A percentile compares a stretch with the other conserved stretches of the same genome.
Conservation (phyloP, 306 rosid genomes). For the Alnus glutinosa region DNA sequence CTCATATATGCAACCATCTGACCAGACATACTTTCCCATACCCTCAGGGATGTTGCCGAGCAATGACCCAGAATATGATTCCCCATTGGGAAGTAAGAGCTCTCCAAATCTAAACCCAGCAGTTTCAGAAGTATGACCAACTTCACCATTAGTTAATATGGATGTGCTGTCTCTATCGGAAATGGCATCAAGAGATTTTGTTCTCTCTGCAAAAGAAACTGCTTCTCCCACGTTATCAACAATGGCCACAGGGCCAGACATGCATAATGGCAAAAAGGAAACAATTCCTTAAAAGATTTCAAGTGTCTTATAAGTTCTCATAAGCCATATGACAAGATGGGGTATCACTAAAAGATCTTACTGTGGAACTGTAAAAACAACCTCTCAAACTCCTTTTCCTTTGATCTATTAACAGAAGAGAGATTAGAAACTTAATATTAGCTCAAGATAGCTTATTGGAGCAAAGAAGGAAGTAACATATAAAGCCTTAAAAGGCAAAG, state of each 20-base stretch:
- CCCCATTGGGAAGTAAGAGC: constrained; percentile 66
- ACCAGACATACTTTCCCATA: constrained; percentile 79
- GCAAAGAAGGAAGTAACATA: constrained; percentile 17
- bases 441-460: constrained; percentile 22
- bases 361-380: constrained; percentile 26
- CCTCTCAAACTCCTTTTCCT: constrained; percentile 39
- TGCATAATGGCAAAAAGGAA: constrained; percentile 73
- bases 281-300: constrained; percentile 43
- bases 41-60: constrained; percentile 86
- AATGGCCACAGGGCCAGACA: constrained; percentile 94
- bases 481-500: constrained; percentile 5
- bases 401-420: constrained; percentile 34
- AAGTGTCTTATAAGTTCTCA: constrained; percentile 37
- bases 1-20: constrained; percentile 82
- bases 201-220: constrained; percentile 66
- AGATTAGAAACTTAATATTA: constrained; percentile 26
- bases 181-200: constrained; percentile 68
- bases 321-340: constrained; percentile 43
- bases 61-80: constrained; percentile 74
- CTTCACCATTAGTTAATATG: constrained; percentile 48
- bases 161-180: constrained; percentile 40
- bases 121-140: constrained; percentile 54
- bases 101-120: constrained; percentile 71
- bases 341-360: constrained; percentile 35
- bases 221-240: constrained; percentile 59